Evolutionary conservation across 352 stramenopile genomes (phyloP).

Genomic region (Lagenidium giganteum): DNA sequence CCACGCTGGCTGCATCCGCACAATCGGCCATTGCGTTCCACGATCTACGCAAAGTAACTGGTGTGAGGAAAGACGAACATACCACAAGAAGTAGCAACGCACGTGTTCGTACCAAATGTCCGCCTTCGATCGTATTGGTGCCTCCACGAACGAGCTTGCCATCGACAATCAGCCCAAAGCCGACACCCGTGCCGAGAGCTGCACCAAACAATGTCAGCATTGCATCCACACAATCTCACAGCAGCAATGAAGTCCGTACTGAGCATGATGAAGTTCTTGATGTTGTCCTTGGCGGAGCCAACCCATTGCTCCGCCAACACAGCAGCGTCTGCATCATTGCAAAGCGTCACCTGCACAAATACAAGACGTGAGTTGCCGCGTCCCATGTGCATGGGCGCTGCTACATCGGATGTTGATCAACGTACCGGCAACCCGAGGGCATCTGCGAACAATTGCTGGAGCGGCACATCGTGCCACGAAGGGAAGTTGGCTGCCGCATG

Average conservation of each 20-base stretch:
- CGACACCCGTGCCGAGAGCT: constrained; percentile 77
- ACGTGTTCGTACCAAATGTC: constrained; percentile 49
- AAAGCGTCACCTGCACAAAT: constrained; percentile 31
- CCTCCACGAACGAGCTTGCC: constrained; percentile 62
- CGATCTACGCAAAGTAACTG: constrained; percentile 38
- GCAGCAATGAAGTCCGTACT: constrained; percentile 31
- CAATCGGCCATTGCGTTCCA: constrained; percentile 69
- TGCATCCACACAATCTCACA: neutral
- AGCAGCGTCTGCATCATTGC: constrained; percentile 79
- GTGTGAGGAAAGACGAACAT: neutral
- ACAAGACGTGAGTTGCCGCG: too few species aligned
- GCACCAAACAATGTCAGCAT: neutral
- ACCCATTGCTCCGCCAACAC: constrained; percentile 81
- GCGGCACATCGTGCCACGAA: constrained; percentile 51
- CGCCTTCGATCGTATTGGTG: constrained; percentile 68
- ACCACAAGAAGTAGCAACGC: neutral
- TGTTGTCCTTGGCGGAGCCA: constrained; percentile 43
- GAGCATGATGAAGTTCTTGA: constrained; percentile 81
- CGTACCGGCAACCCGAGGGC: constrained; percentile 25
- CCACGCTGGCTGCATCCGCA: constrained; percentile 72
- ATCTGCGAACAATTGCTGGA: constrained; percentile 46
- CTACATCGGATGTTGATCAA: too few species aligned
- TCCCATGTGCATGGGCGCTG: neutral
- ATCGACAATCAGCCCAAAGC: constrained; percentile 60
- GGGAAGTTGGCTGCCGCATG: constrained; percentile 68